These are phyloP conservation scores for Entoloma clypeatum DNA, from an alignment of 1,284 basidiomycete genomes.

Conservation along the genomic window DNA sequence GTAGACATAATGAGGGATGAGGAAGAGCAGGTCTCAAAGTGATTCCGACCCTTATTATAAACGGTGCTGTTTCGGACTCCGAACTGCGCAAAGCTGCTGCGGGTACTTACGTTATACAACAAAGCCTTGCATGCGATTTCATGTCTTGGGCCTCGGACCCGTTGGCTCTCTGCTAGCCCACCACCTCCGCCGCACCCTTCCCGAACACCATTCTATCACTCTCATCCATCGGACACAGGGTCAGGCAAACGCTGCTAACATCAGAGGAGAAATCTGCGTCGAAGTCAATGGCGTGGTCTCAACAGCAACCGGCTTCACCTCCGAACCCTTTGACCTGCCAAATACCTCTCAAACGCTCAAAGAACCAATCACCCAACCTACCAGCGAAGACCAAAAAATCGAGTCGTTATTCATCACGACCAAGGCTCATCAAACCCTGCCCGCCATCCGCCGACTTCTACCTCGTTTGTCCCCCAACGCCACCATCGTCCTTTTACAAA, in stretches of 20 bases:
- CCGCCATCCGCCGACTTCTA: constrained; percentile 57
- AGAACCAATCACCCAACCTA: not conserved
- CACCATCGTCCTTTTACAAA: constrained; percentile 89
- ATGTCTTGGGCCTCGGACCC: constrained; percentile 74
- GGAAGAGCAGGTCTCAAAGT: not conserved
- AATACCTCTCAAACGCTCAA: constrained; percentile 11
- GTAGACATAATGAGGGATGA: constrained; percentile 33
- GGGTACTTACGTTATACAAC: too few relatives aligned
- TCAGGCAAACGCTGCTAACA: constrained; percentile 32
- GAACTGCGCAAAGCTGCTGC: constrained; percentile 29
- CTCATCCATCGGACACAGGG: constrained; percentile 57
- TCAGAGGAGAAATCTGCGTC: constrained; percentile 38
- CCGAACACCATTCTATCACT: constrained; percentile 52
- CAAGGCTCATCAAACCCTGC: constrained; percentile 68
- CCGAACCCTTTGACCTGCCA: constrained; percentile 12
- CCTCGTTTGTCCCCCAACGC: constrained; percentile 64
- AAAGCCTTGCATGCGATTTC: constrained; percentile 56
- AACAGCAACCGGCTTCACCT: constrained; percentile 39
- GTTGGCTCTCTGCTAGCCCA: constrained; percentile 80
- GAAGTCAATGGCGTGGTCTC: constrained; percentile 45
- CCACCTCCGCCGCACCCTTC: constrained; percentile 64
- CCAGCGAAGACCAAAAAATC: constrained; percentile 21
- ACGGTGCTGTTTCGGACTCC: constrained; percentile 39
- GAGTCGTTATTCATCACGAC: constrained; percentile 80
- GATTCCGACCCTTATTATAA: constrained; percentile 5